phyloP scores from a whole-genome alignment of 1,284 basidiomycete species.

The Golubevia pallescens region DNA sequence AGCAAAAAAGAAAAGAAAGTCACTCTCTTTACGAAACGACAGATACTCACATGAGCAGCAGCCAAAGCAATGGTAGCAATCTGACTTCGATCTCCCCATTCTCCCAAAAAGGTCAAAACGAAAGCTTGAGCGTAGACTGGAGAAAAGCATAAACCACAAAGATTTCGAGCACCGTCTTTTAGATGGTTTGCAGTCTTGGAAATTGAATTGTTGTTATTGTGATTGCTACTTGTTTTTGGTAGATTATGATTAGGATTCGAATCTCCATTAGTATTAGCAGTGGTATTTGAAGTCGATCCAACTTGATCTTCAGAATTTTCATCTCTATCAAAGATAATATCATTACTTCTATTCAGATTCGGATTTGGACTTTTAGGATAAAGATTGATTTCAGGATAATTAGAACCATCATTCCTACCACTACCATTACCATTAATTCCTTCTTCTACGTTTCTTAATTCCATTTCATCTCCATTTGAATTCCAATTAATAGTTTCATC shows the following conservation, averaged over 20 bases:
- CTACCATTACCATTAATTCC: conserved; percentile 6
- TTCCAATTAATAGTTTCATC: conserved; percentile 40
- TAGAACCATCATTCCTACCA: background rate
- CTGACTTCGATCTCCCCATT: conserved; percentile 62
- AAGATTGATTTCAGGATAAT: background rate
- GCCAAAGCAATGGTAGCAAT: conserved; percentile 62
- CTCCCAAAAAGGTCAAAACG: conserved; percentile 59
- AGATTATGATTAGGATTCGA: background rate
- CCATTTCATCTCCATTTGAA: conserved; percentile 1
- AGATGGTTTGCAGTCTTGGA: background rate
- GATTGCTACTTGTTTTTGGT: background rate
- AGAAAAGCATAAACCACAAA: conserved; percentile 43
- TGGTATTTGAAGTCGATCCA: background rate
- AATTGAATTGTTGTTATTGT: background rate
- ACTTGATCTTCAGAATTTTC: too few relatives aligned
- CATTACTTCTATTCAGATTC: too few relatives aligned
- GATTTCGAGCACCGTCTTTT: conserved; percentile 46
- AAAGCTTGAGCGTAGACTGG: conserved; percentile 60
- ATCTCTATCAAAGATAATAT: too few relatives aligned
- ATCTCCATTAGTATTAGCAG: background rate
- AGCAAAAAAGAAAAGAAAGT: too few relatives aligned
- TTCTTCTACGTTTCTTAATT: conserved; percentile 31
- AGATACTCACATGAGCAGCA: conserved; percentile 44
- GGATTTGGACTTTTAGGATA: background rate
- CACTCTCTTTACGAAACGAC: background rate